These are phyloP conservation scores for Brassica napus DNA, from an alignment of 345 rosid genomes.

Conservation along the genomic window Da-Ae NC_063439.1:28009001-28009500, in stretches of 20 bases:
- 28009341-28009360: slow-evolving; percentile 46
- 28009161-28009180: slow-evolving; percentile 48
- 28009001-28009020: slow-evolving; percentile 24
- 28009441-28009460: slow-evolving; percentile 47
- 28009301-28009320: slow-evolving; percentile 44
- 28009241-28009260: slow-evolving; percentile 48
- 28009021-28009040: slow-evolving; percentile 2
- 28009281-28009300: slow-evolving; percentile 49
- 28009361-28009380: slow-evolving; percentile 49
- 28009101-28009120: slow-evolving; percentile 49
- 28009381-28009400: slow-evolving; percentile 48
- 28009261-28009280: slow-evolving; percentile 52
- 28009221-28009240: slow-evolving; percentile 47
- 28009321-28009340: slow-evolving; percentile 49
- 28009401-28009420: slow-evolving; percentile 48
- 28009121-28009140: slow-evolving; percentile 46
- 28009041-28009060: slow-evolving; percentile 50
- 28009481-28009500: slow-evolving; percentile 45
- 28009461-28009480: slow-evolving; percentile 44
- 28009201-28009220: slow-evolving; percentile 47
- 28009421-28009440: slow-evolving; percentile 46
- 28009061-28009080: slow-evolving; percentile 48
- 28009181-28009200: slow-evolving; percentile 47
- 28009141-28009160: slow-evolving; percentile 47
- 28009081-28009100: slow-evolving; percentile 49